phyloP scores from a whole-genome alignment of 768 basidiomycete genomes.

The Filobasidium wieringae region DNA sequence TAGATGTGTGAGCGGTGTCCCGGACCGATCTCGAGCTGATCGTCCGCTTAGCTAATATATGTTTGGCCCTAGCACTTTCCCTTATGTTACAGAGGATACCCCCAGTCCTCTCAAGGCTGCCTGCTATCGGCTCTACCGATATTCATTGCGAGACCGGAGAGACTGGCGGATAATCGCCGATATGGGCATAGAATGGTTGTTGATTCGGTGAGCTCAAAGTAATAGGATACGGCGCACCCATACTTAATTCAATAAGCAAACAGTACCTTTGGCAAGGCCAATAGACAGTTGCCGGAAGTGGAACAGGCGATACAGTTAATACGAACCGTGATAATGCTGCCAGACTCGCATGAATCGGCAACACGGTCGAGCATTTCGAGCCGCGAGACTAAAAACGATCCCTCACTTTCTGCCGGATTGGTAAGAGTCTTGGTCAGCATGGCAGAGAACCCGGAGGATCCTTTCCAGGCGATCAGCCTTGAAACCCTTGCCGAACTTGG shows the following conservation, averaged over 20 bases:
- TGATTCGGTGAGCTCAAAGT: constrained; percentile 56
- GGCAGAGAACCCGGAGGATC: constrained; percentile 84
- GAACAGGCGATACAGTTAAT: constrained; percentile 87
- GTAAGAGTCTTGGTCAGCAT: constrained; percentile 82
- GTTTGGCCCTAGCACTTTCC: constrained; percentile 59
- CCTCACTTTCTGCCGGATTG: constrained; percentile 29
- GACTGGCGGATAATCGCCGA: constrained; percentile 55
- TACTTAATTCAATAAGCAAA: constrained; percentile 3
- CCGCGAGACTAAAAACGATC: not conserved
- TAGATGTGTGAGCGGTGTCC: constrained; percentile 54
- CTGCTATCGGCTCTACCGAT: constrained; percentile 71
- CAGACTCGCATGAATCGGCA: too few relatives aligned
- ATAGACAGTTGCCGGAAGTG: constrained; percentile 68
- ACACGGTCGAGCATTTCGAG: too few relatives aligned
- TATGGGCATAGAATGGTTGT: constrained; percentile 71
- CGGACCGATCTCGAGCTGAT: not conserved
- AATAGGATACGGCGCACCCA: not conserved
- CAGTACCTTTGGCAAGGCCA: constrained; percentile 75
- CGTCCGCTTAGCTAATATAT: constrained; percentile 9
- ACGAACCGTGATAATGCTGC: constrained; percentile 62
- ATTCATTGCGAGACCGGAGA: constrained; percentile 60
- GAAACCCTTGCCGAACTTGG: constrained; percentile 83
- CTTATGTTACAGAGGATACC: constrained; percentile 61
- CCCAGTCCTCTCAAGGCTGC: constrained; percentile 64
- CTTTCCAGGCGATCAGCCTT: constrained; percentile 66